Evolutionary conservation across 1,284 basidiomycete genomes (phyloP), one percentile per base, ranked within the genome.

Genomic region (Wolfiporia cocos): DNA sequence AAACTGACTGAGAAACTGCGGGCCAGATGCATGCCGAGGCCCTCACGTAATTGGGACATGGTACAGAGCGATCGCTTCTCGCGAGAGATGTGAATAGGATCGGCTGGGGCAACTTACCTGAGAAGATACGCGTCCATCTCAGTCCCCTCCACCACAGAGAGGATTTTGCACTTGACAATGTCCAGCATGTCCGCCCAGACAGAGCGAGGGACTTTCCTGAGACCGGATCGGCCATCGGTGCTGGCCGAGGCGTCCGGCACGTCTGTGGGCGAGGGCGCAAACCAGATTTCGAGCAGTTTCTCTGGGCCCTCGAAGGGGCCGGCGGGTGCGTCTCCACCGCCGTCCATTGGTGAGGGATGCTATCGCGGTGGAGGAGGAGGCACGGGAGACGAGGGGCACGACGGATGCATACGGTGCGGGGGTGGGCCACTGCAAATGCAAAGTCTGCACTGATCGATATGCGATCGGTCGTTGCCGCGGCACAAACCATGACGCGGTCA

Each of bases 101-200:
- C 26, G 26, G 26, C 9, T 9, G 26, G 26, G 28, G 19, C 18
- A 19, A 69, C 79, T 55, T 49, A 94, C 93, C 92, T 96, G 48
- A 99, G 73, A 33, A 99, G 75, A 70, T 98, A 99, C 21, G 96
- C 95, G 58, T 99, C 96, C 53, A 86, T 82, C 54, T 96, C 89
- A 21, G 76, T 69, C 49, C 93, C 92, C 61, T 91, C 75, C 39
- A 97, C 74, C 45, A 89, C 81, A 61, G 86, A 95, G 60, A 99
- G 77, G 26, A 98, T 89, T 64, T 98, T 94, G 76, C 96, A 99
- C 64, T 90, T 86, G 62, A 99, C 96, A 51, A 96, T 88, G 66
- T 88, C 85, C 46, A 99, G 81, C 93, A 99, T 97, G 48, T 89
- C 86, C 68, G 98, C 93, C 96, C 96, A 99, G 14, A 88, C 71